phyloP scores from a whole-genome alignment of 2,329 filamentous ascomycete species.

The Epichloe typhina region DNA sequence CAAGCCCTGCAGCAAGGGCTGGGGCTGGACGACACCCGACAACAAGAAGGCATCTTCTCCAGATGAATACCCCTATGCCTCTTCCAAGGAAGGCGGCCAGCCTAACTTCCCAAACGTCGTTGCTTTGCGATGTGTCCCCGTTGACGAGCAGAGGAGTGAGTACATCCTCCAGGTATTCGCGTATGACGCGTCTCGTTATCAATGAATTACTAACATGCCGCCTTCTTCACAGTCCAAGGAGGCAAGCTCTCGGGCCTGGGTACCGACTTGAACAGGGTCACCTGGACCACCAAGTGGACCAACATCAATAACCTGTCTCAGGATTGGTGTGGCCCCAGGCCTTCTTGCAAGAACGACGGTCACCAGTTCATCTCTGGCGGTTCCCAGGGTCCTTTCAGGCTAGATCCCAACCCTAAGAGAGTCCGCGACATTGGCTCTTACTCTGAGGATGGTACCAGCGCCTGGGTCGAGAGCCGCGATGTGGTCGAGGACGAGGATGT shows the following conservation, averaged over 20 bases:
- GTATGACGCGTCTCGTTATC: too few species aligned
- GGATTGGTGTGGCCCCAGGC: background rate
- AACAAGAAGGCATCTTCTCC: background rate
- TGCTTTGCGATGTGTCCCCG: background rate
- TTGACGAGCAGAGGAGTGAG: background rate
- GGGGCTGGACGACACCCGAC: background rate
- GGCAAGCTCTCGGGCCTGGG: background rate
- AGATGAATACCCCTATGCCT: conserved; percentile 1
- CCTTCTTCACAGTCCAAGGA: background rate
- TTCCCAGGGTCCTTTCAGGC: background rate
- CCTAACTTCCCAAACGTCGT: background rate
- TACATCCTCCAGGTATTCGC: too few species aligned
- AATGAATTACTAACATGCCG: background rate
- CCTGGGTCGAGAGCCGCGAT: background rate
- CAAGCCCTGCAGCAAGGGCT: background rate
- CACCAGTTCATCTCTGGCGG: background rate
- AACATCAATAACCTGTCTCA: background rate
- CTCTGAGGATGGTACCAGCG: background rate
- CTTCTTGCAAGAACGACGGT: background rate
- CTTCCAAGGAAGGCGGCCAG: background rate
- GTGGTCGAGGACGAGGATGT: background rate
- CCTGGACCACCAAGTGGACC: background rate
- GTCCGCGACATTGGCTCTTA: background rate
- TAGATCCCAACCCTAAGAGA: background rate
- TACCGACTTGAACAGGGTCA: background rate